Evolutionary conservation across 2,329 filamentous ascomycete genomes (phyloP).

Genomic region (Aspergillus carbonarius): DNA sequence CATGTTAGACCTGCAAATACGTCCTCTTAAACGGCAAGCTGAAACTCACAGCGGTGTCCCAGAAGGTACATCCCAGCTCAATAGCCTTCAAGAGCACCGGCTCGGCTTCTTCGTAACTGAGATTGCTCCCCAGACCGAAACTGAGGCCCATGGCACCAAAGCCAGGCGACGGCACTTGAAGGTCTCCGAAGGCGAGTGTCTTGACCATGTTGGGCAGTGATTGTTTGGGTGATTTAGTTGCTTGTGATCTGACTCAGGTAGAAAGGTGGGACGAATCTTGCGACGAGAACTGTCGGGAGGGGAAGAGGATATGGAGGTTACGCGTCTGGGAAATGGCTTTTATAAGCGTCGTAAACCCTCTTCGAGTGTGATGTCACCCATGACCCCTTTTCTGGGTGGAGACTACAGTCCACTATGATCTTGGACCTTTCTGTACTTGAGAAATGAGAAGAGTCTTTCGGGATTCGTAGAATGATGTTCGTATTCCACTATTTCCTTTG

Average conservation of each 20-base stretch:
- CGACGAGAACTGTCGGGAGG: neutral
- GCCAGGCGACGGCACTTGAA: conserved; percentile 44
- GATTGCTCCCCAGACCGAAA: conserved; percentile 45
- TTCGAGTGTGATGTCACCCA: neutral
- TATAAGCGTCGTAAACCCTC: neutral
- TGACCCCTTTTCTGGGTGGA: neutral
- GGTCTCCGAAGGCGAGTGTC: conserved; percentile 41
- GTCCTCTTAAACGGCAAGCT: no score
- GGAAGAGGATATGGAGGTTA: no score
- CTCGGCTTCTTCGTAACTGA: conserved; percentile 48
- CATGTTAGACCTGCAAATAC: neutral
- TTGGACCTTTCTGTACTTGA: neutral
- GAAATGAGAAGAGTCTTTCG: neutral
- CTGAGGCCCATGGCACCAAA: conserved; percentile 55
- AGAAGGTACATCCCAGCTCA: conserved; percentile 49
- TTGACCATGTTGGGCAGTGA: conserved; percentile 37
- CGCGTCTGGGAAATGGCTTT: neutral
- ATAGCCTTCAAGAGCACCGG: conserved; percentile 52
- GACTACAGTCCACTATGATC: neutral
- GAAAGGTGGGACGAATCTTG: neutral
- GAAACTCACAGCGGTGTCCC: conserved; percentile 46
- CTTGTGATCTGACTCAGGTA: neutral
- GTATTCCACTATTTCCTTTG: neutral
- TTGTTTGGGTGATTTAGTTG: neutral
- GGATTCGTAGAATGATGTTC: neutral